Evolutionary conservation across 2,329 filamentous ascomycete genomes (phyloP).

Genomic region (Myriosclerotinia scirpicola): DNA sequence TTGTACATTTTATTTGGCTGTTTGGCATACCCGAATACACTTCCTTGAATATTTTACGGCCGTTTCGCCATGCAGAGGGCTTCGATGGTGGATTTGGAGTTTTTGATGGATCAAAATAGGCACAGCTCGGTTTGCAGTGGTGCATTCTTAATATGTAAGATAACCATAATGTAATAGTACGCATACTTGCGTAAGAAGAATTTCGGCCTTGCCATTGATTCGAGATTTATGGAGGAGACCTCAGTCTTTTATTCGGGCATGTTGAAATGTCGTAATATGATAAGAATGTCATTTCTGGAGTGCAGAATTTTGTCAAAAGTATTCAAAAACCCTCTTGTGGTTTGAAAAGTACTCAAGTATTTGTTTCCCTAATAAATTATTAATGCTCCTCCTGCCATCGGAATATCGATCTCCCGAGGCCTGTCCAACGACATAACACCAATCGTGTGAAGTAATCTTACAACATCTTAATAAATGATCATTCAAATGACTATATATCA

Average conservation of each 20-base stretch:
- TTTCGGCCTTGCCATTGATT: too few species aligned
- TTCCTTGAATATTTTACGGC: background rate
- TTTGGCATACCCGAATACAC: slow-evolving; percentile 9
- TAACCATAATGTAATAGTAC: slow-evolving; percentile 7
- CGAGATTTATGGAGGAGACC: background rate
- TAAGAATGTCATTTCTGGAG: background rate
- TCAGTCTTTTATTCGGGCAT: background rate
- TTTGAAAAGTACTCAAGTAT: too few species aligned
- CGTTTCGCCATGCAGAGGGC: background rate
- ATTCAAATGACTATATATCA: background rate
- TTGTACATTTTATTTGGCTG: background rate
- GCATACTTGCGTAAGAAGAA: background rate
- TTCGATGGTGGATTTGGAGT: background rate
- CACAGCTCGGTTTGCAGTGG: background rate
- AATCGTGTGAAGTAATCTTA: background rate
- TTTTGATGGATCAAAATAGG: background rate
- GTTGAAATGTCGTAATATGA: background rate
- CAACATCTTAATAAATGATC: background rate
- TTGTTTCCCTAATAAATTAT: background rate
- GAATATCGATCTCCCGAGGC: background rate
- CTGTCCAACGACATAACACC: background rate
- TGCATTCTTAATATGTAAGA: background rate
- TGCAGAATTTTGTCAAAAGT: too few species aligned
- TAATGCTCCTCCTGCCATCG: background rate
- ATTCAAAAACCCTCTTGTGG: too few species aligned